Evolutionary conservation across 2,329 filamentous ascomycete species (phyloP), one percentile per base, ranked within the genome.

Genomic region (Epichloe sp.): DNA sequence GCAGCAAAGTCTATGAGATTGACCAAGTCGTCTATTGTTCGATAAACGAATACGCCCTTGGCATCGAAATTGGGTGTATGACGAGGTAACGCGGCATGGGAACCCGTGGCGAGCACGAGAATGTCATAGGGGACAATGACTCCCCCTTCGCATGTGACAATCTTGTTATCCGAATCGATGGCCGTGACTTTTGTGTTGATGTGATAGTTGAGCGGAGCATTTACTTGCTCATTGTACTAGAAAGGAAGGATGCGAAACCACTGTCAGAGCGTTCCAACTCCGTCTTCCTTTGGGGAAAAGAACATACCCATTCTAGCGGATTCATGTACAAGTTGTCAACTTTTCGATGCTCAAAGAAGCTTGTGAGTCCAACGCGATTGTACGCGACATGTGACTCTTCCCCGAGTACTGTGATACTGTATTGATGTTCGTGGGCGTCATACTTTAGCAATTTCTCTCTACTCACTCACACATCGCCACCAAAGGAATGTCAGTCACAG

Each of bases 261-360:
- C 2, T n/a, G 42, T 50, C 23, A 50, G 48, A 44, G 21, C 14
- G 45, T n/a, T 15, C 14, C 47, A 31, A 44, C 19, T 11, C 8
- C 40, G 10, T 4, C 7, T 35, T 31, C 35, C 8, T 26, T 26
- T 42, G 12, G 11, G 14, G 7, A 6, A 23, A 23, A 38, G 11
- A 41, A 55, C 59, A 50, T 67, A 87, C 85, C 87, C 89, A 95
- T 75, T 88, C 83, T 58, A 79, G 73, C 0, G 88, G 85, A 59
- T 95, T 94, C 35, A 95, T 73, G 63, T 94, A 95, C n/a, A 95
- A 67, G 57, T 89, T 86, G 67, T 95, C 87, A 41, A 93, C 84
- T 58, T 85, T 78, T 49, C 88, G 78, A 68, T 95, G 88, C 58
- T 88, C 82, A 63, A 95, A 95, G 72, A 90, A 95, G 53, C 83